Conservation (phyloP, 164 flowering plant genomes). For the Aristolochia californica region DNA sequence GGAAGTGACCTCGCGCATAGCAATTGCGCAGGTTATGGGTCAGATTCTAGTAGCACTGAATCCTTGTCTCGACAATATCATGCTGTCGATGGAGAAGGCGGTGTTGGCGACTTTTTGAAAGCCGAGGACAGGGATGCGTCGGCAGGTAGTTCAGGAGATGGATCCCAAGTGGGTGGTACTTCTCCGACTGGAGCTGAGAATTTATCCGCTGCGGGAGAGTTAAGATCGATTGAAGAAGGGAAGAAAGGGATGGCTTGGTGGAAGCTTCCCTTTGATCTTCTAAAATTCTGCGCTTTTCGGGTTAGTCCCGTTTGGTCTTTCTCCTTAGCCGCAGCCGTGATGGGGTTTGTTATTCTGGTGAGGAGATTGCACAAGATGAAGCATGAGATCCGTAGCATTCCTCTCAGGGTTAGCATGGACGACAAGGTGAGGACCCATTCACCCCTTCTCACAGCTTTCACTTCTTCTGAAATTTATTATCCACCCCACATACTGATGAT, state of each 20-base stretch:
- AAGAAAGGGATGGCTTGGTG: constrained; percentile 60
- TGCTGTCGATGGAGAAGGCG: not conserved
- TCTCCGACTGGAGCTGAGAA: not conserved
- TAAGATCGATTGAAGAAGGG: constrained; percentile 3
- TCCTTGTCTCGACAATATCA: not conserved
- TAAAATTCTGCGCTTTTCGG: constrained; percentile 57
- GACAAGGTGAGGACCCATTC: constrained; percentile 53
- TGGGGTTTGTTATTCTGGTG: constrained; percentile 64
- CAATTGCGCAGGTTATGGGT: constrained; percentile 19
- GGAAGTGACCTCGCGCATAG: constrained; percentile 3
- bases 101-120: constrained; percentile 7
- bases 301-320: constrained; percentile 76
- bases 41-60: constrained; percentile 21
- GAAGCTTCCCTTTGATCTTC: constrained; percentile 73
- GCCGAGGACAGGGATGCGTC: constrained; percentile 1
- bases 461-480: not conserved
- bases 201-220: too few species aligned
- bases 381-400: constrained; percentile 45
- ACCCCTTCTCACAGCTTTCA: not conserved
- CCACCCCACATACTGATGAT: too few species aligned
- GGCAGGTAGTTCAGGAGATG: not conserved
- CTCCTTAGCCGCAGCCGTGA: constrained; percentile 69
- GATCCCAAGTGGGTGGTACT: not conserved
- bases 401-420: constrained; percentile 62
- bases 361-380: constrained; percentile 63